Evolutionary conservation across 2,329 filamentous ascomycete species (phyloP), one percentile per base, ranked within the genome.

Genomic region (Parafenestella ontariensis): DNA sequence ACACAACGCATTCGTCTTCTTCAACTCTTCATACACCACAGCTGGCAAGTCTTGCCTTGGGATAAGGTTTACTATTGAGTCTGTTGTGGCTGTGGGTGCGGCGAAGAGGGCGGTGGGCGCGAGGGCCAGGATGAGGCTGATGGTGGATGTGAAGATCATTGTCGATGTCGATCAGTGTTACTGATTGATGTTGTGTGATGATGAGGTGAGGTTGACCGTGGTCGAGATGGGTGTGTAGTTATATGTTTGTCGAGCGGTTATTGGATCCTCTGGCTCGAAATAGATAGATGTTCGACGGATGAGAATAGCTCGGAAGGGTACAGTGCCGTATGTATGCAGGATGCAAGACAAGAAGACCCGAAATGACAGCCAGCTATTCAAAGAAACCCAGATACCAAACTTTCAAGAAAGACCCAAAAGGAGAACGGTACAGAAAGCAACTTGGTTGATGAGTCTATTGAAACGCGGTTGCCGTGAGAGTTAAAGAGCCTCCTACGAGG

Each of bases 81-180:
- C 58, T 44, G 52, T 43, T 3, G 58, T 61, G 29, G 58, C 49
- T 31, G 71, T 71, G 8, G 73, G 73, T 37, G 70, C 71, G 21
- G 74, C 73, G 57, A 74, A 57, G 49, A 76, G 47, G 18, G 63
- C 57, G 15, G 66, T 49, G 39, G 73, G 73, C 56, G 72, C 68
- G 51, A 76, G 56, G 39, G 72, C 70, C 64, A 74, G 54, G 65
- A 73, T 39, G 51, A 75, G 56, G 10, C 66, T 58, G 61, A 74
- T 36, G 18, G 68, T 58, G 39, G 62, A 64, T 46, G 69, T 60
- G 70, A 74, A 75, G 61, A 73, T 64, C 74, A 76, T 76, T 44
- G 47, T 64, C 28, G 37, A 39, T 49, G 48, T 23, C 18, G 23
- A n/a, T 29, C 17, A 24, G 21, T 37, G 24, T 23, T 47, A n/a